A percentile compares a stretch with the other conserved stretches of the same genome.
Evolutionary conservation across 225 moss, liverwort and hornwort species (phyloP).

Genomic region (Polytrichum formosum): DNA sequence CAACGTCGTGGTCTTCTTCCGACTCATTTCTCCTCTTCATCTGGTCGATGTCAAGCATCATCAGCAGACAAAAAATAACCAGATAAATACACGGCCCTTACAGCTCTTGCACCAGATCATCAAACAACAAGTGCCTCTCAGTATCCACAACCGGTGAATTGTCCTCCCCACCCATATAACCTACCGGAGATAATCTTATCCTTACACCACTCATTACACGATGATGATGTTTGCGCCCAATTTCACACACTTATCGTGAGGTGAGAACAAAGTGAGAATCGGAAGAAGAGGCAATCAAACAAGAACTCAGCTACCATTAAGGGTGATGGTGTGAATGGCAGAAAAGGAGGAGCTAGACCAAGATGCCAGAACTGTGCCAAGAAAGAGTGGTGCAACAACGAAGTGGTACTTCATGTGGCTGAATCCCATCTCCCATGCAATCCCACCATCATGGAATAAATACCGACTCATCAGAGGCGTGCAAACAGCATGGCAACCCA

Average conservation of each 20-base stretch:
- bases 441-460: background rate
- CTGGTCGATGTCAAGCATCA: slow-evolving; percentile 3
- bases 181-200: too few species aligned
- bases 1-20: slow-evolving; percentile 39
- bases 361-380: slow-evolving; percentile 4
- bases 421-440: background rate
- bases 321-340: background rate
- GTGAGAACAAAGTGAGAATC: background rate
- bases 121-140: background rate
- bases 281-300: background rate
- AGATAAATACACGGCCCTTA: background rate
- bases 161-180: too few species aligned
- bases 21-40: slow-evolving; percentile 27
- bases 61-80: background rate
- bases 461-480: background rate
- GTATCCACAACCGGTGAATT: background rate
- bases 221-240: background rate
- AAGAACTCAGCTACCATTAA: background rate
- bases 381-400: background rate
- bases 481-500: background rate
- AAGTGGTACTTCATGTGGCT: background rate
- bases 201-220: background rate
- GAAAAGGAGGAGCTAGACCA: background rate
- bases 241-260: background rate
- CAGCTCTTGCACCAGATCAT: background rate